phyloP scores from a whole-genome alignment of 306 rosid species.

The Prunus kanzakura region DNA sequence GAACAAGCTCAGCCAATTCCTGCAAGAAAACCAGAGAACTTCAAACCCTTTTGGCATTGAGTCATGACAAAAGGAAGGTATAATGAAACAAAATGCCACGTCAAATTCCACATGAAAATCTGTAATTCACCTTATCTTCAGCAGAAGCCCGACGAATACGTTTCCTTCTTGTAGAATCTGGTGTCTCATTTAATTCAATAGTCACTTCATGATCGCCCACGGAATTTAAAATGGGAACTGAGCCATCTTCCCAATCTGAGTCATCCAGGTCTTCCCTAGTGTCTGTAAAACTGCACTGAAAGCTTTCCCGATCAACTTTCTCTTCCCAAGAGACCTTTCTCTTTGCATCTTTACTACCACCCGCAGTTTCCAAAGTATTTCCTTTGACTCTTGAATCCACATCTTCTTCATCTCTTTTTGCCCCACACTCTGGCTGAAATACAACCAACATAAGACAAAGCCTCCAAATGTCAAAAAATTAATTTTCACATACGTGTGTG shows the following conservation, averaged over 20 bases:
- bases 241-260: slow-evolving; percentile 91
- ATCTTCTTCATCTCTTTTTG: slow-evolving; percentile 26
- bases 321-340: slow-evolving; percentile 31
- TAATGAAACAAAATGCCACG: slow-evolving; percentile 29
- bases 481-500: neutral
- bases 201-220: slow-evolving; percentile 45
- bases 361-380: slow-evolving; percentile 37
- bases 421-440: slow-evolving; percentile 42
- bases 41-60: slow-evolving; percentile 8
- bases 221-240: slow-evolving; percentile 28
- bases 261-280: slow-evolving; percentile 57
- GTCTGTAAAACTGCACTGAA: slow-evolving; percentile 28
- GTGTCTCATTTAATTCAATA: slow-evolving; percentile 59
- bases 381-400: slow-evolving; percentile 29
- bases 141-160: slow-evolving; percentile 68
- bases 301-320: slow-evolving; percentile 32
- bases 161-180: slow-evolving; percentile 49
- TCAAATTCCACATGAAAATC: slow-evolving; percentile 17
- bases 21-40: slow-evolving; percentile 21
- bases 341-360: slow-evolving; percentile 34
- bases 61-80: slow-evolving; percentile 9
- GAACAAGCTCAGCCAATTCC: slow-evolving; percentile 85
- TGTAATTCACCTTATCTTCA: slow-evolving; percentile 59
- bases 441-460: neutral
- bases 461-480: neutral